Conservation (phyloP, 176 grass and related monocot species). For the Oryza longistaminata region DNA sequence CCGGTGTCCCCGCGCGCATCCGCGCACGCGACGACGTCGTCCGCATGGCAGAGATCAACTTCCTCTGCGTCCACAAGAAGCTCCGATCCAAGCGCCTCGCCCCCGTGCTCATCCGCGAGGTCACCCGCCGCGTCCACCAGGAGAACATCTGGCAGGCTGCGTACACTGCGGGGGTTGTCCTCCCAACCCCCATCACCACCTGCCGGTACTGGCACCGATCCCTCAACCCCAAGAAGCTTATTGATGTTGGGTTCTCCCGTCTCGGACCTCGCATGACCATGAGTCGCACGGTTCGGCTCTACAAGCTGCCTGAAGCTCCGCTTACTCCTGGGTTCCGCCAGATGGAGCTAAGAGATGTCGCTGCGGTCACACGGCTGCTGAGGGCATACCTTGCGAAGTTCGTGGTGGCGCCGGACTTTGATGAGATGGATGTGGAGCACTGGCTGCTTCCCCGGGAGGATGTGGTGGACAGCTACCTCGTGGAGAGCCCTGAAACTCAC, state of each 20-base stretch:
- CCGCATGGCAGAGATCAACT: slow-evolving; percentile 99
- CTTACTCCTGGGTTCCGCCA: slow-evolving; percentile 85
- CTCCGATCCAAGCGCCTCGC: slow-evolving; percentile 99
- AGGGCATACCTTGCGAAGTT: slow-evolving; percentile 73
- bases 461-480: slow-evolving; percentile 93
- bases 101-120: slow-evolving; percentile 95
- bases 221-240: slow-evolving; percentile 94
- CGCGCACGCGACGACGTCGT: slow-evolving; percentile 68
- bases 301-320: slow-evolving; percentile 82
- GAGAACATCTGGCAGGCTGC: slow-evolving; percentile 99
- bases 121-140: slow-evolving; percentile 85
- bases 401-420: slow-evolving; percentile 81
- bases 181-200: slow-evolving; percentile 93
- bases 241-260: slow-evolving; percentile 90
- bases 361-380: slow-evolving; percentile 79
- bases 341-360: slow-evolving; percentile 90
- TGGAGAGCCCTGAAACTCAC: slow-evolving; percentile 93
- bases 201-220: slow-evolving; percentile 98
- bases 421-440: slow-evolving; percentile 96
- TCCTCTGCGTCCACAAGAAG: slow-evolving; percentile 99
- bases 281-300: slow-evolving; percentile 91
- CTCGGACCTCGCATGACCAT: slow-evolving; percentile 96
- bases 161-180: slow-evolving; percentile 88
- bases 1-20: slow-evolving; percentile 92
- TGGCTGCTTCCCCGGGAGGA: slow-evolving; percentile 85